Conservation (phyloP, 2,329 filamentous ascomycete genomes). For the Botrytis hyacinthi region DNA sequence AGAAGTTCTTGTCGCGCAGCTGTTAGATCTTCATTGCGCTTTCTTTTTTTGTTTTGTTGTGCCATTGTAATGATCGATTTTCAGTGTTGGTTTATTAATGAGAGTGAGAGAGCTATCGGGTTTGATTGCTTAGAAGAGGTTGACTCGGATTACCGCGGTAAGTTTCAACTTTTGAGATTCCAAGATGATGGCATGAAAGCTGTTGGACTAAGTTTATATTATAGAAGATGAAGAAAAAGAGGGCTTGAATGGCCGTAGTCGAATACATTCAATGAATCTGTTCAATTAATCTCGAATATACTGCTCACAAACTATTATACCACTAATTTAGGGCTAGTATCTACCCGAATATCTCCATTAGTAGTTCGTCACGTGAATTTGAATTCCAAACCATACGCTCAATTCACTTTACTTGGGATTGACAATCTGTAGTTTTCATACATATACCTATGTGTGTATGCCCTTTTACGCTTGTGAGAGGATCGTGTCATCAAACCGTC, state of each 20-base stretch:
- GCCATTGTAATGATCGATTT: neutral
- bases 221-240: too few relatives aligned
- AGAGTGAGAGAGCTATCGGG: neutral
- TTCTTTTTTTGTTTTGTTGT: neutral
- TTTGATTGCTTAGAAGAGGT: fast-evolving
- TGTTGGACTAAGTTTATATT: neutral
- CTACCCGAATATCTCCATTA: neutral
- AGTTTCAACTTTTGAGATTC: neutral
- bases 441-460: neutral
- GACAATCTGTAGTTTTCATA: neutral
- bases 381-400: neutral
- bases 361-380: neutral
- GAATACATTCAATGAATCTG: too few relatives aligned
- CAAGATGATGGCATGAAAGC: neutral
- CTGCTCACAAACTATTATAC: neutral
- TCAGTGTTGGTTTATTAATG: neutral
- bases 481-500: neutral
- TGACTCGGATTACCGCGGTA: neutral
- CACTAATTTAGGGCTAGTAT: too few relatives aligned
- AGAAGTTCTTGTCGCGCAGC: neutral
- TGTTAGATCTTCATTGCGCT: neutral
- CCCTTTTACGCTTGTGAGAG: neutral
- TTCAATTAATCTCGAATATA: too few relatives aligned
- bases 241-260: neutral
- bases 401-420: neutral